Conservation (phyloP, 305 asterid genomes). For the Solanum hybrid region DNA sequence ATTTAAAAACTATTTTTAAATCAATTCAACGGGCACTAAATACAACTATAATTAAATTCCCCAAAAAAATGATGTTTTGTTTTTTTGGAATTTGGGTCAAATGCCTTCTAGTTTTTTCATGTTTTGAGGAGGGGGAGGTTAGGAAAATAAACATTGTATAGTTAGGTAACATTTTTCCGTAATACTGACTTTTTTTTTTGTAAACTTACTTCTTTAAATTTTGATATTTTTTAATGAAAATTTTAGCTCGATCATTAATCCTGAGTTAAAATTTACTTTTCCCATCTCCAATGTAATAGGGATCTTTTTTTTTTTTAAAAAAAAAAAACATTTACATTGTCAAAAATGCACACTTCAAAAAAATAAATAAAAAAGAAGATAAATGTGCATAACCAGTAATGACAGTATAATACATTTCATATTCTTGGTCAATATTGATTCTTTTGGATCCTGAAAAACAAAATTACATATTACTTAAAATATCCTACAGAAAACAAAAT, state of each 20-base stretch:
- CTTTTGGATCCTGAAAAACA: background rate
- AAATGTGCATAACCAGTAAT: background rate
- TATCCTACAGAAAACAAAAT: background rate
- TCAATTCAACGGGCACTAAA: too few species aligned
- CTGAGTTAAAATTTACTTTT: too few species aligned
- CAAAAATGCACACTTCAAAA: background rate
- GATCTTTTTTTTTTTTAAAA: background rate
- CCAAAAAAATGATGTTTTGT: too few species aligned
- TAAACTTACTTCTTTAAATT: background rate
- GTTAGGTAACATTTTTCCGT: too few species aligned
- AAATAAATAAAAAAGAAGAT: background rate
- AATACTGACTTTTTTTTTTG: too few species aligned
- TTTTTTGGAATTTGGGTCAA: too few species aligned
- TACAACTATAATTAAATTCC: background rate
- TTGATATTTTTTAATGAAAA: background rate
- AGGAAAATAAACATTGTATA: too few species aligned
- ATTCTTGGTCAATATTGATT: background rate
- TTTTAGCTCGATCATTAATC: background rate
- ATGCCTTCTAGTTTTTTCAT: too few species aligned
- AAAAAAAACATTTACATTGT: background rate
- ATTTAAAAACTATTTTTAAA: too few species aligned
- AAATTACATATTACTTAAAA: background rate
- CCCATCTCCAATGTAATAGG: background rate
- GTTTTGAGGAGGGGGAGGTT: too few species aligned
- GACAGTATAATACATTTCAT: background rate